phyloP scores from a whole-genome alignment of 2,329 filamentous ascomycete species.

The Aspergillus sp. region DNA sequence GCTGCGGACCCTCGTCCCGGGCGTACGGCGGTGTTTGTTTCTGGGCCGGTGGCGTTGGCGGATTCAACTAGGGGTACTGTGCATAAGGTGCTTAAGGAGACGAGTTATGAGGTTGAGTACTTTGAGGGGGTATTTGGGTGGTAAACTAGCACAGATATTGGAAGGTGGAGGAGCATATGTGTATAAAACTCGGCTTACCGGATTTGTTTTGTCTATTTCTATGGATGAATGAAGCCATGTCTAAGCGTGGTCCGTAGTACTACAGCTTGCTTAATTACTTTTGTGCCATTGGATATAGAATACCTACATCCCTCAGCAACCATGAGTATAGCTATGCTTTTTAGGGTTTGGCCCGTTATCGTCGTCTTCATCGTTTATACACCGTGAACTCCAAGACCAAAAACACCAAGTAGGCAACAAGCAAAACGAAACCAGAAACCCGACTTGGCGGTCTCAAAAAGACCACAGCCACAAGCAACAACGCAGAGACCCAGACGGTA shows the following conservation, averaged over 20 bases:
- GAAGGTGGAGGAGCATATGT: too few relatives aligned
- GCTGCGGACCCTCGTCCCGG: conserved; percentile 11
- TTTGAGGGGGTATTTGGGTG: conserved; percentile 35
- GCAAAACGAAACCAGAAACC: conserved; percentile 25
- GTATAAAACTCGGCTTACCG: too few relatives aligned
- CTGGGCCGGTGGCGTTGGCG: conserved; percentile 43
- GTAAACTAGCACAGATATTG: background rate
- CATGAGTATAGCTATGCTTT: too few relatives aligned
- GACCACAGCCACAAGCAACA: conserved; percentile 14
- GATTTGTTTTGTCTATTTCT: too few relatives aligned
- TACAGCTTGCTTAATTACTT: too few relatives aligned
- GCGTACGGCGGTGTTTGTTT: conserved; percentile 38
- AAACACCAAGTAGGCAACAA: conserved; percentile 35
- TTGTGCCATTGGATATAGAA: too few relatives aligned
- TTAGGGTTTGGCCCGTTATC: too few relatives aligned
- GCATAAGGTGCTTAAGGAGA: conserved; percentile 30
- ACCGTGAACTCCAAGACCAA: conserved; percentile 36
- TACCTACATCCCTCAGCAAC: too few relatives aligned
- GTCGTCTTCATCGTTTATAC: background rate
- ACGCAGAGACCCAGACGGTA: conserved; percentile 21
- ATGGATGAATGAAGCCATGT: too few relatives aligned
- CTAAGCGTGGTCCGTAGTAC: too few relatives aligned
- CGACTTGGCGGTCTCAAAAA: conserved; percentile 14
- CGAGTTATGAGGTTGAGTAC: conserved; percentile 37
- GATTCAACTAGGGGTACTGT: conserved; percentile 42